Base-by-base conservation (phyloP, 805 yeast species). In the Pichia thaimueangensis region DNA sequence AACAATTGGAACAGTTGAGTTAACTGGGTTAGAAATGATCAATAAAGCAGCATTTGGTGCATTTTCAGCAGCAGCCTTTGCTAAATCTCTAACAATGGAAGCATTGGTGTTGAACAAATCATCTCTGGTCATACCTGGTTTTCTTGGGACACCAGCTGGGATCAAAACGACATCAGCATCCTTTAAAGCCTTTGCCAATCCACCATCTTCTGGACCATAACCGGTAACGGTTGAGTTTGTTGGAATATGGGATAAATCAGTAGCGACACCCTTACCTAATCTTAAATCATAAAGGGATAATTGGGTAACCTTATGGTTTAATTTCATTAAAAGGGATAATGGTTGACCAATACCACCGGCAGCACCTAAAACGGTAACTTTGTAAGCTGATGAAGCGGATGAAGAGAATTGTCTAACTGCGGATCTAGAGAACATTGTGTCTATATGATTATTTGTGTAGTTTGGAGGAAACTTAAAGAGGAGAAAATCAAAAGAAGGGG, bases 111-210 rank as follows among this genome's bases (percentile, higher is more conserved):
- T 82, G 82, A 89, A 89, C 59, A 89, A 74, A 64, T 89, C 97
- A 65, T 89, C 97, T 75, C 97, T 85, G 61, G 96, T 86, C 97
- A 89, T 89, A 67, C 97, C 97, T 55, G 97, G 97, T 74, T 88
- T 89, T 79, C 94, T 86, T 73, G 95, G 97, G 45, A 89, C 94
- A 74, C 97, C 97, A 45, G 97, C 97, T 62, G 97, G 96, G 67
- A 89, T 86, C 45, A 89, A 76, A 41, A 89, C 89, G 47, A 89
- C 80, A 56, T 88, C 94, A 40, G 96, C 77, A 38, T 81, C 88
- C 40, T 74, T 68, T 55, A 89, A 69, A 16, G 96, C 95, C 43
- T 68, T 69, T 47, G 73, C 69, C 50, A 87, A 69, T 27, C 85
- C 85, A 39, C 80, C 76, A 15, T 42, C 37, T 51, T 85, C 95